Base-by-base conservation (phyloP, 139 green algal species). In the Deuterostichococcus epilithicus region DNA sequence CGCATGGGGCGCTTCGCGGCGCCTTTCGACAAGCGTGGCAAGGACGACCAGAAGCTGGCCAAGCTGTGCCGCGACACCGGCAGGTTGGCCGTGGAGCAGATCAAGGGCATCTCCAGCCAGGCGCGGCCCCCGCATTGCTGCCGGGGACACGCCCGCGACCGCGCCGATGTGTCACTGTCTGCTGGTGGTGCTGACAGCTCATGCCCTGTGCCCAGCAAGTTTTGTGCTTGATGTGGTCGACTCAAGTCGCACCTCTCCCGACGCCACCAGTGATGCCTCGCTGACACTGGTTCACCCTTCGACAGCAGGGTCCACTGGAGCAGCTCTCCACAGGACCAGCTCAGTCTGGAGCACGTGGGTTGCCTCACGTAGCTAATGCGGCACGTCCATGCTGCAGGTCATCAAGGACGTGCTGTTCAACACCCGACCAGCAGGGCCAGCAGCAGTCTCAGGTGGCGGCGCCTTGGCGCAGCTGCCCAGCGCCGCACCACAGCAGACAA, bases 51-150 rank as follows among this genome's bases (percentile, higher is more conserved):
- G 37, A 74, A 86, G 66, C 73, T 89, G 69, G 26, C 30, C 15
- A 87, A 87, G 63, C 76, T 87, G 15, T 66, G 68, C 47, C 75
- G 78, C 23, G 89, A 94, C 70, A 75, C 78, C 3, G 78, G 78
- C 28, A 84, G 86, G 39, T 70, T 98, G 69, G 88, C 90, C 13
- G 79, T 88, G 32, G 94, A 98, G 85, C 94, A 97, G 82, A 78
- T 96, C 63, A 96, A 96, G 82, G 93, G 91, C 15, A 80, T 97
- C 68, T 86, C 90, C 39, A 88, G 81, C 47, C 93, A 97, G 86
- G 83, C 95, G 78, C 0, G 74, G n/a, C n/a, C n/a, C 3, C 22
- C 25, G 58, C 20, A 8, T 52, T 59, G 8, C 33, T 71, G 33
- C 38, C 20, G 42, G 67, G 36, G 34, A 70, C 63, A 60, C 45